Evolutionary conservation across 257 asterid species (phyloP).

Genomic region (Solanum etuberosum): DNA sequence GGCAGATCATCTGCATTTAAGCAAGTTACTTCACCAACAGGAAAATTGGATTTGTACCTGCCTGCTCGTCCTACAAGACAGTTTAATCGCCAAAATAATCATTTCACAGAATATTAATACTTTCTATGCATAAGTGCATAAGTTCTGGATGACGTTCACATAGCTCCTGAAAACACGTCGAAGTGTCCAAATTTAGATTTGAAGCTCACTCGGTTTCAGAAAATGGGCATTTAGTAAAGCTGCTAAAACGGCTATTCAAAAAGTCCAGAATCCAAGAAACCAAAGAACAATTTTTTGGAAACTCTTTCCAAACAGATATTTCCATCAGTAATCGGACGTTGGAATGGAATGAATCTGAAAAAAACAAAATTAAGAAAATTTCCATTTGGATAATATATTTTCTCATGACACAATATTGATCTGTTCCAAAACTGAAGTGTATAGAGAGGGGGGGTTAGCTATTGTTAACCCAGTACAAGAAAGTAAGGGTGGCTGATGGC

Average conservation of each 20-base stretch:
- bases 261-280: not conserved
- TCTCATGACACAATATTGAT: not conserved
- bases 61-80: constrained; percentile 91
- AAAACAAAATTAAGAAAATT: not conserved
- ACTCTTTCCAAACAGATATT: not conserved
- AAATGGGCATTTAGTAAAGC: not conserved
- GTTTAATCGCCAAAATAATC: not conserved
- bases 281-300: not conserved
- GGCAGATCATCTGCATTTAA: constrained; percentile 54
- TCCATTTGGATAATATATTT: not conserved
- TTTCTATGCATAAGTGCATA: not conserved
- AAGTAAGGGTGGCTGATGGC: not conserved
- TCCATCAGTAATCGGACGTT: not conserved
- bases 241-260: not conserved
- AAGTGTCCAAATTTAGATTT: not conserved
- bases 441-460: not conserved
- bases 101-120: not conserved
- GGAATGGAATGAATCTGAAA: not conserved
- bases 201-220: not conserved
- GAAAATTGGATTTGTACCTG: constrained; percentile 77
- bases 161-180: not conserved
- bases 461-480: not conserved
- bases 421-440: not conserved
- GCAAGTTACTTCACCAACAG: constrained; percentile 89
- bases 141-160: not conserved